Evolutionary conservation across 192 early-diverging fungal species (phyloP).

Genomic region (Piromyces sp.): DNA sequence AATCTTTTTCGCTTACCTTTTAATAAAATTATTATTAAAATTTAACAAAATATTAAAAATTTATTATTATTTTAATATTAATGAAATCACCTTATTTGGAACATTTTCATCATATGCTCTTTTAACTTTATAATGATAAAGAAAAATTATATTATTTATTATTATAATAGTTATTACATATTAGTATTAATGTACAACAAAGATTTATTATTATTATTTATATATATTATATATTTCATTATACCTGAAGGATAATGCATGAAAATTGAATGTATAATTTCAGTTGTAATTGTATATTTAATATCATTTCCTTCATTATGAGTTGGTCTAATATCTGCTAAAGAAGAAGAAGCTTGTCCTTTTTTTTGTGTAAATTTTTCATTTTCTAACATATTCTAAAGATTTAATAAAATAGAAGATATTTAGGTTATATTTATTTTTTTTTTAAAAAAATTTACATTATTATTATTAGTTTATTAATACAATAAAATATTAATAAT

Average conservation of each 20-base stretch:
- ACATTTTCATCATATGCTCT: conserved; percentile 66
- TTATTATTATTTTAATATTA: too few species aligned
- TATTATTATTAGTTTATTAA: too few species aligned
- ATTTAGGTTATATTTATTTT: too few species aligned
- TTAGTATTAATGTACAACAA: too few species aligned
- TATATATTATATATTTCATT: too few species aligned
- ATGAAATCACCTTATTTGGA: conserved; percentile 39
- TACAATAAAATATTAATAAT: too few species aligned
- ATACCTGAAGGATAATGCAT: conserved; percentile 66
- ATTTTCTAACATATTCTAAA: conserved; percentile 45
- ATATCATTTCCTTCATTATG: conserved; percentile 58
- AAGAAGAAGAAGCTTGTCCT: conserved; percentile 57
- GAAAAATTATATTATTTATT: too few species aligned
- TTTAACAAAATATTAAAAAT: too few species aligned
- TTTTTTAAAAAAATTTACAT: too few species aligned
- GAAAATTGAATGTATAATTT: conserved; percentile 75
- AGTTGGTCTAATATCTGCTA: conserved; percentile 32
- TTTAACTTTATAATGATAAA: conserved; percentile 55
- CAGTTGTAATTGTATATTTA: conserved; percentile 74
- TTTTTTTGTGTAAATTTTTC: conserved; percentile 60
- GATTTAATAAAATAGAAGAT: background rate
- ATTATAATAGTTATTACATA: too few species aligned
- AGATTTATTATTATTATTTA: too few species aligned
- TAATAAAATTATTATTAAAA: too few species aligned
- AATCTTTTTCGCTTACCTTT: conserved; percentile 50